These are phyloP conservation scores for Cyclocybe cylindracea DNA, from an alignment of 768 basidiomycete species.

Conservation along the genomic window DNA sequence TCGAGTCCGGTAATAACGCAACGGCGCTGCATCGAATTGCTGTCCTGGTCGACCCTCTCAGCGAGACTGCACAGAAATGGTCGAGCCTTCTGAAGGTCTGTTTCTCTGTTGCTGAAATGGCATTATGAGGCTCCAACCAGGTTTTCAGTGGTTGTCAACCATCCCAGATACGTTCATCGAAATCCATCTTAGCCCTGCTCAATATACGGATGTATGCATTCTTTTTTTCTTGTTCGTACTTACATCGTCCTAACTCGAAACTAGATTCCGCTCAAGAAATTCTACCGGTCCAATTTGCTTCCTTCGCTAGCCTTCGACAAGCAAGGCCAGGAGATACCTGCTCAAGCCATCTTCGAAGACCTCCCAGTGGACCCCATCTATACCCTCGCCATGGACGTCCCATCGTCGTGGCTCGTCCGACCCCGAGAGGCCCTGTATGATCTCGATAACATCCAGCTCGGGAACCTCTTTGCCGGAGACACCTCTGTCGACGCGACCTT, in stretches of 20 bases:
- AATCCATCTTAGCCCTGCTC: slow-evolving; percentile 77
- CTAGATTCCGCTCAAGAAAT: slow-evolving; percentile 88
- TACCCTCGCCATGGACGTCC: slow-evolving; percentile 92
- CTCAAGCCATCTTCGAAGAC: slow-evolving; percentile 63
- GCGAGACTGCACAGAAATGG: slow-evolving; percentile 85
- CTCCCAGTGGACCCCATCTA: slow-evolving; percentile 89
- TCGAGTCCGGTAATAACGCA: slow-evolving; percentile 66
- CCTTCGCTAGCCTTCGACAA: slow-evolving; percentile 63
- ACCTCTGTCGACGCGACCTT: slow-evolving; percentile 77
- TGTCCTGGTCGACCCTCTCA: slow-evolving; percentile 82
- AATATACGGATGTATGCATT: slow-evolving; percentile 61
- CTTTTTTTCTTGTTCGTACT: background rate
- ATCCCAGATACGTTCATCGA: slow-evolving; percentile 69
- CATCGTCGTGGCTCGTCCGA: slow-evolving; percentile 89
- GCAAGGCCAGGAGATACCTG: slow-evolving; percentile 59
- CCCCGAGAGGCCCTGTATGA: slow-evolving; percentile 89
- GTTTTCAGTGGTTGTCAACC: slow-evolving; percentile 58
- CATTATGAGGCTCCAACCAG: background rate
- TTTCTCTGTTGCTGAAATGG: background rate
- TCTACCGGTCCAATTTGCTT: slow-evolving; percentile 80
- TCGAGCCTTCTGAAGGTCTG: slow-evolving; percentile 72
- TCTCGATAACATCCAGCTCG: slow-evolving; percentile 92
- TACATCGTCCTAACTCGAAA: background rate
- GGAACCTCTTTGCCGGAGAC: slow-evolving; percentile 59
- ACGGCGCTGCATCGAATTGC: slow-evolving; percentile 72